These are phyloP conservation scores for Glycine tomentella DNA, from an alignment of 306 rosid genomes.

Conservation along the genomic window DNA sequence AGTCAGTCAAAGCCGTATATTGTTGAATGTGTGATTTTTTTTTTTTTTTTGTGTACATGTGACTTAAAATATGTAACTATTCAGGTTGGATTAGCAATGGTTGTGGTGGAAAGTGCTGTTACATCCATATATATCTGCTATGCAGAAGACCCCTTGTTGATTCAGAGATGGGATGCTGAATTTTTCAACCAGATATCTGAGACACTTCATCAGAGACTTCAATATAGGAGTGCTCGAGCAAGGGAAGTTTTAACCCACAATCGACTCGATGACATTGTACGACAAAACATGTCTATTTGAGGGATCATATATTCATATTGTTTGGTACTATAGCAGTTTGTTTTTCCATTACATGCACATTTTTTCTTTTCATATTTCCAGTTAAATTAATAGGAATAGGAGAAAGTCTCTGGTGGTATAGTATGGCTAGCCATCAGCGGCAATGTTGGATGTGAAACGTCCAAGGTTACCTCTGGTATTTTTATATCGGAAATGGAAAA, in stretches of 20 bases:
- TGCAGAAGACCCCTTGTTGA: slow-evolving; percentile 94
- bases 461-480: too few species aligned
- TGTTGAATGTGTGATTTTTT: slow-evolving; percentile 2
- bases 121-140: slow-evolving; percentile 95
- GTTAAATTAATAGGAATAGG: slow-evolving; percentile 27
- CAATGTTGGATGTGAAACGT: too few species aligned
- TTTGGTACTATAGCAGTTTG: slow-evolving; percentile 78
- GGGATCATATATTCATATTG: neutral
- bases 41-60: neutral
- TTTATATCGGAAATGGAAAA: too few species aligned
- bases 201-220: slow-evolving; percentile 93
- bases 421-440: too few species aligned
- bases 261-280: slow-evolving; percentile 57
- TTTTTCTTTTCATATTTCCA: slow-evolving; percentile 19
- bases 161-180: slow-evolving; percentile 93
- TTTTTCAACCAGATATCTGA: slow-evolving; percentile 94
- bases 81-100: slow-evolving; percentile 97
- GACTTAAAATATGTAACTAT: slow-evolving; percentile 22
- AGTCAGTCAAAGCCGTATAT: neutral
- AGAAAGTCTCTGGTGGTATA: slow-evolving; percentile 26
- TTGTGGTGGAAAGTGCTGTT: slow-evolving; percentile 96
- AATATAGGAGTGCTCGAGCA: slow-evolving; percentile 78
- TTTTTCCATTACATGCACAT: slow-evolving; percentile 35
- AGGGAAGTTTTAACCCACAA: slow-evolving; percentile 72
- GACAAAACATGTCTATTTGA: slow-evolving; percentile 41